Evolutionary conservation across 75 land plant genomes (phyloP), one percentile per base, ranked within the genome.

Genomic region (Cunninghamia lanceolata): DNA sequence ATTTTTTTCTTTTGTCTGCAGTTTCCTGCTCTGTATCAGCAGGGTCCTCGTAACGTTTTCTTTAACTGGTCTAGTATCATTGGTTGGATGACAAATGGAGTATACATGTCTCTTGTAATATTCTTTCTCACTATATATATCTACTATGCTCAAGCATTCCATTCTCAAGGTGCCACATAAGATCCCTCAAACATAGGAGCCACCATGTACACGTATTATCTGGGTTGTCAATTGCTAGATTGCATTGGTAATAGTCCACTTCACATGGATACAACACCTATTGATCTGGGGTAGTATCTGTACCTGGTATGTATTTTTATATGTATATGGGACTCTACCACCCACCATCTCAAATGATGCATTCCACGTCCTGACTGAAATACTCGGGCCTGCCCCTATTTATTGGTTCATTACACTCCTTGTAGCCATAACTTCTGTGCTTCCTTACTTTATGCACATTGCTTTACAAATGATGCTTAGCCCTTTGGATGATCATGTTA

Each of bases 261-360:
- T 96, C 91, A 96, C 95, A 15, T 95, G 95, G 95, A 95, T 96
- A 84, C 96, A 96, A 85, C 98, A 97, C 59, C 63, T 91, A 68
- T 86, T 91, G 34, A 89, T 97, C 21, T 97, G 99, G 97, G 97
- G 97, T 38, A 97, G 96, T 86, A 90, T 95, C 0, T 85, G 82
- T 8, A 83, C 86, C 3, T 97, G 96, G 95, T 95, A 97, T 46
- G 16, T 97, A 14, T 97, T 97, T 88, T 91, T 97, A 77, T 66
- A 93, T 13, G 86, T 92, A 70, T 97, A 95, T 56, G 97, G 97
- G 6, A 15, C 87, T 66, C 95, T n/a, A n/a, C n/a, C n/a, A n/a
- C n/a, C n/a, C n/a, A n/a, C n/a, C n/a, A n/a, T n/a, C n/a, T n/a
- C n/a, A 1, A 86, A 88, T 3, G 82, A 84, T 52, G 93, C 94